Evolutionary conservation across 2,329 filamentous ascomycete genomes (phyloP), one percentile per base, ranked within the genome.

Genomic region (Epichloe baconii): DNA sequence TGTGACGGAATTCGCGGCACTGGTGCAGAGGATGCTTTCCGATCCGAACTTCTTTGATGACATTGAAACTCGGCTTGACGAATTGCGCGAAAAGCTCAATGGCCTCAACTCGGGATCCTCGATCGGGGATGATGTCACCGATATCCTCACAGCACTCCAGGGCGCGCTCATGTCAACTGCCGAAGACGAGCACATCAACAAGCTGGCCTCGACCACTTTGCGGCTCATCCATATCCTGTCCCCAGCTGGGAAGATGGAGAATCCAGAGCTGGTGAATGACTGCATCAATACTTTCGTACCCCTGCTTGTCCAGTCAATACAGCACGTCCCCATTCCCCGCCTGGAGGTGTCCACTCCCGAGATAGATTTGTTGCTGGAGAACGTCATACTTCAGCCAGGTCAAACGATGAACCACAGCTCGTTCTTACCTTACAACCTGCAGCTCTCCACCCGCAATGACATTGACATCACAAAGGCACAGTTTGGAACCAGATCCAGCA

Each of bases 291-390:
- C 91, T 12, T 90, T 96, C 62, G 73, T 93, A 5, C 91, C 91
- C 0, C 70, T 88, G 12, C 61, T 89, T 4, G 78, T 96, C 52
- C 77, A 87, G 57, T 79, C 80, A 2, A 75, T 97, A 35, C 89
- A 96, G 64, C 89, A 88, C 66, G 71, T 97, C 4, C 91, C 91
- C 0, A 93, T 97, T 49, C 90, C 90, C 0, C 83, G 91, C 4
- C 68, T 96, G n/a, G 91, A 96, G 65, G 74, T 96, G 5, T 85
- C 87, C 0, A 85, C 84, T 3, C 90, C 89, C 0, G 82, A 86
- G 36, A 75, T 95, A 50, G 90, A 96, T 59, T 77, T 97, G 5
- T 71, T 97, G 1, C 71, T 97, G 2, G 91, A 97, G 63, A 96
- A 95, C 56, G 73, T 97, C 35, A 85, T 97, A 53, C 75, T 97